These are phyloP conservation scores for Talaromyces sp. DNA, from an alignment of 2,329 filamentous ascomycete genomes.

Conservation along the genomic window DNA sequence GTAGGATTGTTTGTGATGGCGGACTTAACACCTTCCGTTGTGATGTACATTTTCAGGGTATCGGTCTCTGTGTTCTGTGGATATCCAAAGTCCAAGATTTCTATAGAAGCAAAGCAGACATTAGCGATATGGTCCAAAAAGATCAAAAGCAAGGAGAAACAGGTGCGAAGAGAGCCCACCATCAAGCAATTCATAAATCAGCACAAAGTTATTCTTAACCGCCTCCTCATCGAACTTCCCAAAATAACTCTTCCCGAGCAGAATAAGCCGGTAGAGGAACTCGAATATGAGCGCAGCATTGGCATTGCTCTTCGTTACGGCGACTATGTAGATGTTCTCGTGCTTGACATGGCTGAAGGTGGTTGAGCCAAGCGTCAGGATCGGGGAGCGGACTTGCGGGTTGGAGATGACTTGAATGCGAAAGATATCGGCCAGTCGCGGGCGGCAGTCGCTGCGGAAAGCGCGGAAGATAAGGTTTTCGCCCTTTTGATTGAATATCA, in stretches of 20 bases:
- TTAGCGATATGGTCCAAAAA: not conserved
- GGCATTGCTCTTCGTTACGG: slow-evolving; percentile 97
- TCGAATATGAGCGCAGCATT: slow-evolving; percentile 98
- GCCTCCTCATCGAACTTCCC: slow-evolving; percentile 99
- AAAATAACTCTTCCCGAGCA: slow-evolving; percentile 93
- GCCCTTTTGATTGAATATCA: slow-evolving; percentile 99
- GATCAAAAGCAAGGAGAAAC: not conserved
- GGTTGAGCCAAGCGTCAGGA: slow-evolving; percentile 93
- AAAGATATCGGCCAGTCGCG: slow-evolving; percentile 96
- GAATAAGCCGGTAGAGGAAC: slow-evolving; percentile 90
- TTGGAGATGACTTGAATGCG: slow-evolving; percentile 99
- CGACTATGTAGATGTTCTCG: slow-evolving; percentile 97
- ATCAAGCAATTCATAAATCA: slow-evolving; percentile 96
- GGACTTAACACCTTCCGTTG: slow-evolving; percentile 96
- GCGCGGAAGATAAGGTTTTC: slow-evolving; percentile 99
- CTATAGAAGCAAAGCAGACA: slow-evolving; percentile 47
- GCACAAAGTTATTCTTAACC: slow-evolving; percentile 99
- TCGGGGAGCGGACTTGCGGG: slow-evolving; percentile 93
- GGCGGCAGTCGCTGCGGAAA: slow-evolving; percentile 97
- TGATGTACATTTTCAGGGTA: slow-evolving; percentile 99
- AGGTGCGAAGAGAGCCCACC: slow-evolving; percentile 57
- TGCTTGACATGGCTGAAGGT: slow-evolving; percentile 99
- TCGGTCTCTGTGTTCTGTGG: slow-evolving; percentile 99
- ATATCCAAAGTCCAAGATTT: slow-evolving; percentile 98
- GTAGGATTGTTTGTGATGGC: slow-evolving; percentile 67